Evolutionary conservation across 371 early-diverging fungal species (phyloP).

Genomic region (Rhizopus arrhizus): DNA sequence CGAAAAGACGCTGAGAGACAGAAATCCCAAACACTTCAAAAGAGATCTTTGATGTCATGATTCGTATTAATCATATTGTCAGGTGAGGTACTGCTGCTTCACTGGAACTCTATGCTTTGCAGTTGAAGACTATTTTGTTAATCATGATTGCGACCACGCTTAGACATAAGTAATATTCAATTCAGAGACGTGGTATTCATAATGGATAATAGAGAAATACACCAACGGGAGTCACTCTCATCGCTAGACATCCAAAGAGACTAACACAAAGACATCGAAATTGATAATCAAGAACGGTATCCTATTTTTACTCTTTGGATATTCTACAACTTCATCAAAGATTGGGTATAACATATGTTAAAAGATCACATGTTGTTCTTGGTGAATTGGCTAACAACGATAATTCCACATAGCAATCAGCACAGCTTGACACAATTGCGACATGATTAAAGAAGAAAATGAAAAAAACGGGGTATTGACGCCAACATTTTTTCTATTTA

Average conservation of each 20-base stretch:
- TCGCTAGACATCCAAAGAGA: neutral
- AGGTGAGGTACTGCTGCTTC: neutral
- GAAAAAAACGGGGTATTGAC: slow-evolving; percentile 12
- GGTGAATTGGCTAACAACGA: slow-evolving; percentile 7
- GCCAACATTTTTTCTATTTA: slow-evolving; percentile 1
- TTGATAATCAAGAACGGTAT: neutral
- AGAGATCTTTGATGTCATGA: neutral
- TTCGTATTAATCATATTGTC: neutral
- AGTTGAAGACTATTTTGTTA: slow-evolving; percentile 7
- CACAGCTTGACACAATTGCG: slow-evolving; percentile 6
- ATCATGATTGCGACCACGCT: slow-evolving; percentile 12
- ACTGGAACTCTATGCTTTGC: neutral
- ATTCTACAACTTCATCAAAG: neutral
- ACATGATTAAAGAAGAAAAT: slow-evolving; percentile 9
- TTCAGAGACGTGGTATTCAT: neutral
- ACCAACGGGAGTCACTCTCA: neutral
- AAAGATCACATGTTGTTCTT: slow-evolving; percentile 16
- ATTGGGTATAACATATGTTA: neutral
- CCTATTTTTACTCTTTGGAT: neutral
- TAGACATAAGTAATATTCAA: slow-evolving; percentile 18
- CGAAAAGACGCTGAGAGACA: neutral
- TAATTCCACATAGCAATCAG: neutral
- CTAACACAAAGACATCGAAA: neutral
- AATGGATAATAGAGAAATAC: neutral
- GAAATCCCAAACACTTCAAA: neutral